Evolutionary conservation across 441 rosid species (phyloP).

Genomic region (Gossypium laxum): DNA sequence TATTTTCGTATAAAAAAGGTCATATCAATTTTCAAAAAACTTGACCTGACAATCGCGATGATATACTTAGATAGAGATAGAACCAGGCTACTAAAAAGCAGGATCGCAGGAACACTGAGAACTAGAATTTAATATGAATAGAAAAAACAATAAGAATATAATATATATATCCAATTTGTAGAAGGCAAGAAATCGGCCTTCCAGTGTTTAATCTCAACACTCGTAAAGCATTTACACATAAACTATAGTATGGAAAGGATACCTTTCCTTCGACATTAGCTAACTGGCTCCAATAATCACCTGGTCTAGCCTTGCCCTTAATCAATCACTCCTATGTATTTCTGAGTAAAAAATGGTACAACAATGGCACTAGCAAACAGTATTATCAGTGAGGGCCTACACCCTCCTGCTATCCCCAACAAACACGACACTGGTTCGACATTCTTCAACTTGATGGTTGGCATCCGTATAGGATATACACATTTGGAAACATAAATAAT

Average conservation of each 20-base stretch:
- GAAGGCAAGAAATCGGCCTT: not conserved
- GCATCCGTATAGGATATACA: not conserved
- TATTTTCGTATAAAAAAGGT: too few species aligned
- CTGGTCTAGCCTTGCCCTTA: not conserved
- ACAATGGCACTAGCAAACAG: not conserved
- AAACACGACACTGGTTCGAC: not conserved
- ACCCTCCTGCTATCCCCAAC: not conserved
- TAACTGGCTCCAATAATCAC: conserved; percentile 5
- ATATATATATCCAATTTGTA: not conserved
- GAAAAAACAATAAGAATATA: not conserved
- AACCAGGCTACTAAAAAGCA: not conserved
- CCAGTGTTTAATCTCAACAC: not conserved
- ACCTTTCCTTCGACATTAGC: not conserved
- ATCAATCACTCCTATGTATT: not conserved
- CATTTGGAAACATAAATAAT: not conserved
- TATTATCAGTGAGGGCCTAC: not conserved
- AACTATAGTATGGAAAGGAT: not conserved
- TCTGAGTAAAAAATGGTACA: not conserved
- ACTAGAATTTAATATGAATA: not conserved
- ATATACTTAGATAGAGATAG: too few species aligned
- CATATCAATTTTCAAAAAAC: too few species aligned
- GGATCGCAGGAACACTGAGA: not conserved
- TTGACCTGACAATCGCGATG: too few species aligned
- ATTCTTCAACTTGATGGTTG: conserved; percentile 3
- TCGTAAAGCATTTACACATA: not conserved